A percentile compares a stretch with the other conserved stretches of the same genome.
Evolutionary conservation across 805 yeast genomes (phyloP).

Genomic region (Sugiyamaella qingdaonensis): DNA sequence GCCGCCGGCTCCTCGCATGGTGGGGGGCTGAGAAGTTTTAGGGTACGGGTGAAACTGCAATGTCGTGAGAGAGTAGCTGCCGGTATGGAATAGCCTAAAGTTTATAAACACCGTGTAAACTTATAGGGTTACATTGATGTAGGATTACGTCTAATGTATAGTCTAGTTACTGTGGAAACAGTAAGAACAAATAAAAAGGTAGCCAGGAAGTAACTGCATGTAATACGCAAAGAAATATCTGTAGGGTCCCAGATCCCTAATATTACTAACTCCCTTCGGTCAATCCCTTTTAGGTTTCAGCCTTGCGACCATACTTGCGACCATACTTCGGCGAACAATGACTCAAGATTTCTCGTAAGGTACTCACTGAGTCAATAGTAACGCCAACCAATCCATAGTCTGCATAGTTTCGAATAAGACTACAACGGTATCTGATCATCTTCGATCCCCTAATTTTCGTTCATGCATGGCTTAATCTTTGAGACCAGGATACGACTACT

Average conservation of each 20-base stretch:
- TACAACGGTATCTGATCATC: constrained; percentile 46
- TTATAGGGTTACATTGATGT: no score
- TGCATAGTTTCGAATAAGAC: constrained; percentile 43
- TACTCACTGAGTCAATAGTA: constrained; percentile 40
- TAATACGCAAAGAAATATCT: no score
- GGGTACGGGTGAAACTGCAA: no score
- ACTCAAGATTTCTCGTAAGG: constrained; percentile 43
- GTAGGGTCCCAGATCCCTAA: no score
- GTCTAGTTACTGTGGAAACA: no score
- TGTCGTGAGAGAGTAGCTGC: no score
- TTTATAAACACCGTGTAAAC: no score
- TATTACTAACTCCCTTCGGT: constrained; percentile 18
- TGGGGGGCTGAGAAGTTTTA: no score
- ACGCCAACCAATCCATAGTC: constrained; percentile 44
- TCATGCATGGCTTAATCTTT: constrained; percentile 49
- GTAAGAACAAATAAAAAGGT: no score
- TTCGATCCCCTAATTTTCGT: constrained; percentile 47
- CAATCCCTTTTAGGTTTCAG: constrained; percentile 18
- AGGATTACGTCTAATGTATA: no score
- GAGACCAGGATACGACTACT: constrained; percentile 52
- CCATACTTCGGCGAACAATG: constrained; percentile 46
- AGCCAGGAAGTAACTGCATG: no score
- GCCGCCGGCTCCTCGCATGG: constrained; percentile 20
- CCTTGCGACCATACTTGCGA: constrained; percentile 41
- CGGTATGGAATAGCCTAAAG: no score